Evolutionary conservation across 1,284 basidiomycete genomes (phyloP).

Genomic region (Rhodofomes roseus): DNA sequence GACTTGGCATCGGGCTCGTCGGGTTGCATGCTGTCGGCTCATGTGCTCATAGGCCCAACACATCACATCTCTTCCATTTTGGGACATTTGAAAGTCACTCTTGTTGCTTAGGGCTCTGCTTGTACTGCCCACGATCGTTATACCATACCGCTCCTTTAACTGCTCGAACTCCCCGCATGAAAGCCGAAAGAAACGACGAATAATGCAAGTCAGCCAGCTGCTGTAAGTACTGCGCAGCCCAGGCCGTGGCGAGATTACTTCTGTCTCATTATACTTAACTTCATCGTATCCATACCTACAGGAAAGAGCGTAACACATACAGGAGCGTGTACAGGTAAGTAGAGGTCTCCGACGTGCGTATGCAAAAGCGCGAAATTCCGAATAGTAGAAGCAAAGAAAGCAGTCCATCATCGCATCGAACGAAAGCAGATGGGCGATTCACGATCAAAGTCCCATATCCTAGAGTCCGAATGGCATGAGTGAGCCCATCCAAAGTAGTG

Average conservation of each 20-base stretch:
- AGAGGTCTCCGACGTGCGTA: not conserved
- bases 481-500: not conserved
- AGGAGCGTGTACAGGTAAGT: not conserved
- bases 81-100: not conserved
- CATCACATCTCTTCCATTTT: not conserved
- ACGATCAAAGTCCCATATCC: not conserved
- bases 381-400: not conserved
- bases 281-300: not conserved
- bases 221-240: too few relatives aligned
- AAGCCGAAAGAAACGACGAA: too few relatives aligned
- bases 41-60: not conserved
- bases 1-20: not conserved
- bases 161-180: not conserved
- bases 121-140: constrained; percentile 1
- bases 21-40: not conserved
- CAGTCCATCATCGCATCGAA: not conserved
- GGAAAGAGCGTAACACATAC: not conserved
- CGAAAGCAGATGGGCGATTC: not conserved
- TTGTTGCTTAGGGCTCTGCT: not conserved
- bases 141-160: constrained; percentile 1
- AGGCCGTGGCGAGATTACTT: too few relatives aligned
- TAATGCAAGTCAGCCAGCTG: too few relatives aligned
- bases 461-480: too few relatives aligned
- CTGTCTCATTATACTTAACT: not conserved
- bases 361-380: not conserved